These are phyloP conservation scores for Lonicera japonica DNA, from an alignment of 129 eudicot genomes.

Conservation along the genomic window DNA sequence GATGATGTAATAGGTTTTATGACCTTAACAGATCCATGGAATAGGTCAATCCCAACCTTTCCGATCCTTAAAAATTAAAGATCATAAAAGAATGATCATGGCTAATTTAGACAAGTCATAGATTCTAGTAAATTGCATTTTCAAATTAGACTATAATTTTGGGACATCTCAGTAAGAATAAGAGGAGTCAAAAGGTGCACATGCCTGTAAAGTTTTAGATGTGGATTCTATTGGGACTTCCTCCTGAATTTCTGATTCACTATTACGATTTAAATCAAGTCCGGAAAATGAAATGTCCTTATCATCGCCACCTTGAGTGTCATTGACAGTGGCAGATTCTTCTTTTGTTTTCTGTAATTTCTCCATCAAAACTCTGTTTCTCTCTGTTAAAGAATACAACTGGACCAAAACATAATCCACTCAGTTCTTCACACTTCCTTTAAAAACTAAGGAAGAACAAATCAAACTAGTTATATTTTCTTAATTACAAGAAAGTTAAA, in stretches of 20 bases:
- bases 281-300: slow-evolving; percentile 9
- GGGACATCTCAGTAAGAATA: neutral
- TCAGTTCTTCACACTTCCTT: neutral
- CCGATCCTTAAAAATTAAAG: no score
- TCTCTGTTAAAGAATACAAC: slow-evolving; percentile 55
- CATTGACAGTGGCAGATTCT: slow-evolving; percentile 9
- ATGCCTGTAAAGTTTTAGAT: slow-evolving; percentile 36
- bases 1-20: no score
- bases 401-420: slow-evolving; percentile 18
- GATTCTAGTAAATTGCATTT: no score
- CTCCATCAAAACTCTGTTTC: slow-evolving; percentile 50
- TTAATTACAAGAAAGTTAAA: neutral
- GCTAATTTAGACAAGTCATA: no score
- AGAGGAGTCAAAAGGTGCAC: slow-evolving; percentile 4
- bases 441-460: neutral
- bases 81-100: no score
- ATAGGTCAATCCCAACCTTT: no score
- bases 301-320: slow-evolving; percentile 18
- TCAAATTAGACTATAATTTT: neutral
- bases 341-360: slow-evolving; percentile 32
- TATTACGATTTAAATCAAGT: slow-evolving; percentile 23
- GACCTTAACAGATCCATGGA: no score
- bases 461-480: neutral
- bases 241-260: slow-evolving; percentile 15
- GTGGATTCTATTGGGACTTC: slow-evolving; percentile 24